Percentiles rank a stretch among this genome's conserved stretches.
These are phyloP conservation scores for Pythium biforme DNA, from an alignment of 352 stramenopile species.

Conservation along the genomic window DNA sequence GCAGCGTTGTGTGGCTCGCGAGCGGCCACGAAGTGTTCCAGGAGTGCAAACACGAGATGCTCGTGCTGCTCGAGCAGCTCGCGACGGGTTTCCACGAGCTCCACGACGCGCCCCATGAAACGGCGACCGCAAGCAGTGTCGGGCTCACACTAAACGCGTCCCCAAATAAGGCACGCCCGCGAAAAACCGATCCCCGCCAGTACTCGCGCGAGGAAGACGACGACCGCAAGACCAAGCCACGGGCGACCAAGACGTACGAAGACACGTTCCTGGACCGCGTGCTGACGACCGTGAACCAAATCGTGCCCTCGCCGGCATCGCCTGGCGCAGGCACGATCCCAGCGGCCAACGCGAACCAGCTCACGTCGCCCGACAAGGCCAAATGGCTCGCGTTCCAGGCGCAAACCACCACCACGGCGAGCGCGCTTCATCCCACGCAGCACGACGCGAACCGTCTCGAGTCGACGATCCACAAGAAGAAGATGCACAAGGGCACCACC, in stretches of 20 bases:
- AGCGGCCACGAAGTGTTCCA: slow-evolving; percentile 94
- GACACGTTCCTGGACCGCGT: slow-evolving; percentile 89
- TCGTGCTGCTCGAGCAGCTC: slow-evolving; percentile 91
- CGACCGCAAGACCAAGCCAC: slow-evolving; percentile 23
- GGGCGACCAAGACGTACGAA: slow-evolving; percentile 46
- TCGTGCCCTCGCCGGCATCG: slow-evolving; percentile 20
- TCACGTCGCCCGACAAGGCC: slow-evolving; percentile 30
- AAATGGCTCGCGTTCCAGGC: slow-evolving; percentile 46
- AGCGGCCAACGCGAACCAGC: slow-evolving; percentile 27
- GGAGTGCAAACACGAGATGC: slow-evolving; percentile 86
- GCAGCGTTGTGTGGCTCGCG: slow-evolving; percentile 81
- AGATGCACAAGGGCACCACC: neutral
- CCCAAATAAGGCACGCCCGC: slow-evolving; percentile 22
- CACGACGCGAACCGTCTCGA: neutral
- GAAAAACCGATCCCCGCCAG: neutral
- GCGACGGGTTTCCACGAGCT: slow-evolving; percentile 93
- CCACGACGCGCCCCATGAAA: slow-evolving; percentile 58
- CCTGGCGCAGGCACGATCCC: neutral
- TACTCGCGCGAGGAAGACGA: slow-evolving; percentile 20
- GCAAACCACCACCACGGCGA: slow-evolving; percentile 23
- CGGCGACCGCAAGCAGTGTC: neutral
- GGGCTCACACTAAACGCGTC: neutral
- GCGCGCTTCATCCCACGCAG: neutral
- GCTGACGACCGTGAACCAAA: slow-evolving; percentile 59
- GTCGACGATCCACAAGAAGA: neutral